These are phyloP conservation scores for Monosporozyma aerobia DNA, from an alignment of 805 yeast species.

Conservation along the genomic window DNA sequence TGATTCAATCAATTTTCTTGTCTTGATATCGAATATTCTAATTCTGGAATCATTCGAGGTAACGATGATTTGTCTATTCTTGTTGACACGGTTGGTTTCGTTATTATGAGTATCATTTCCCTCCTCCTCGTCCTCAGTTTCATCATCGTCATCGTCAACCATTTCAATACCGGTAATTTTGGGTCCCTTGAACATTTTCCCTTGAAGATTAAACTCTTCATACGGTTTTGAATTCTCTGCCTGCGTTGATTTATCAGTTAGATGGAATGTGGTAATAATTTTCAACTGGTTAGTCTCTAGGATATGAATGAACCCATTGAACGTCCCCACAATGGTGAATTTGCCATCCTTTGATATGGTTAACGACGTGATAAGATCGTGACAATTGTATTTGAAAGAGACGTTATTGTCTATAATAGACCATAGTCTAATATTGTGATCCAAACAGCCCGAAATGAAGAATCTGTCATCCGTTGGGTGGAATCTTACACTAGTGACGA, in stretches of 20 bases:
- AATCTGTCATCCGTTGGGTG: slow-evolving; percentile 85
- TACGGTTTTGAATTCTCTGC: slow-evolving; percentile 4
- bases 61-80: slow-evolving; percentile 34
- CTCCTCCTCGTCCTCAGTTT: neutral
- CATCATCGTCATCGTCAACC: slow-evolving; percentile 23
- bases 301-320: slow-evolving; percentile 56
- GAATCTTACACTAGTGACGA: slow-evolving; percentile 71
- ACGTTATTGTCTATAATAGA: slow-evolving; percentile 67
- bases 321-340: slow-evolving; percentile 62
- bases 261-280: slow-evolving; percentile 35
- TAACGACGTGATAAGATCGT: slow-evolving; percentile 65
- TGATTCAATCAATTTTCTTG: slow-evolving; percentile 48
- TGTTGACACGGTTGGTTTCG: slow-evolving; percentile 22
- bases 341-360: slow-evolving; percentile 53
- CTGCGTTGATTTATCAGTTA: slow-evolving; percentile 33
- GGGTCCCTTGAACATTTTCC: slow-evolving; percentile 30
- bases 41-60: slow-evolving; percentile 78
- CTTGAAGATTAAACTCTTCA: neutral
- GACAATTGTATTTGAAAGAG: slow-evolving; percentile 49
- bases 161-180: slow-evolving; percentile 74
- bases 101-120: neutral
- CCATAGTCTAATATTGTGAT: slow-evolving; percentile 71
- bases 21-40: slow-evolving; percentile 50
- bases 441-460: slow-evolving; percentile 73
- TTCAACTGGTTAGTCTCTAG: slow-evolving; percentile 57